These are phyloP conservation scores for Oryza glaberrima DNA, from an alignment of 176 grass and related monocot genomes.

Conservation along the genomic window DNA sequence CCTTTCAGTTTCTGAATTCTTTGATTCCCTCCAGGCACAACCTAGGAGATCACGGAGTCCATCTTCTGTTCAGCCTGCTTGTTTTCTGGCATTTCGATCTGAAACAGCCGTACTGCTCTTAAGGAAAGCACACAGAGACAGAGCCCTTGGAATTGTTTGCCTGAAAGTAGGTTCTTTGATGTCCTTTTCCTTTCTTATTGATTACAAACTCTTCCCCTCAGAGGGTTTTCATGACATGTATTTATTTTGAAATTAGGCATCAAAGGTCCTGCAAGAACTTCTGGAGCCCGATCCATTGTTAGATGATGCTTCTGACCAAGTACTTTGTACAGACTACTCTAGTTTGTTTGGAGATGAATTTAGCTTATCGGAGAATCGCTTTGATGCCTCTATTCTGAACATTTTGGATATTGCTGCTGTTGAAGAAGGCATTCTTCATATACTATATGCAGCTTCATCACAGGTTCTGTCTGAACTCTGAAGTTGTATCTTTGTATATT, in stretches of 20 bases:
- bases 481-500: conserved; percentile 26
- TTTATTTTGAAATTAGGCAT: conserved; percentile 65
- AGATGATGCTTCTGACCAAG: conserved; percentile 46
- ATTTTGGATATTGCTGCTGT: conserved; percentile 87
- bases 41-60: conserved; percentile 77
- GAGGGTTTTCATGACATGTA: conserved; percentile 29
- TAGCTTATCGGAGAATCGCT: conserved; percentile 51
- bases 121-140: conserved; percentile 84
- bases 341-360: conserved; percentile 92
- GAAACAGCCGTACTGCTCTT: conserved; percentile 74
- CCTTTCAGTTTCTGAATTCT: conserved; percentile 20
- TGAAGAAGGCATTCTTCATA: conserved; percentile 97
- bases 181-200: conserved; percentile 34
- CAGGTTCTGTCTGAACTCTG: conserved; percentile 50
- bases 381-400: conserved; percentile 72
- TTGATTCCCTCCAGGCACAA: conserved; percentile 65
- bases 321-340: conserved; percentile 63
- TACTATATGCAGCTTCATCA: conserved; percentile 80
- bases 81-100: conserved; percentile 77
- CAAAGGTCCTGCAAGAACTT: conserved; percentile 69
- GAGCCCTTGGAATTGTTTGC: conserved; percentile 83
- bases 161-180: conserved; percentile 61
- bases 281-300: conserved; percentile 50
- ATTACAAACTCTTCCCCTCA: background rate
- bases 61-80: conserved; percentile 61